Percentiles rank a stretch among this genome's conserved stretches.
Conservation (phyloP, 257 asterid species). For the Agastache rugosa region DNA sequence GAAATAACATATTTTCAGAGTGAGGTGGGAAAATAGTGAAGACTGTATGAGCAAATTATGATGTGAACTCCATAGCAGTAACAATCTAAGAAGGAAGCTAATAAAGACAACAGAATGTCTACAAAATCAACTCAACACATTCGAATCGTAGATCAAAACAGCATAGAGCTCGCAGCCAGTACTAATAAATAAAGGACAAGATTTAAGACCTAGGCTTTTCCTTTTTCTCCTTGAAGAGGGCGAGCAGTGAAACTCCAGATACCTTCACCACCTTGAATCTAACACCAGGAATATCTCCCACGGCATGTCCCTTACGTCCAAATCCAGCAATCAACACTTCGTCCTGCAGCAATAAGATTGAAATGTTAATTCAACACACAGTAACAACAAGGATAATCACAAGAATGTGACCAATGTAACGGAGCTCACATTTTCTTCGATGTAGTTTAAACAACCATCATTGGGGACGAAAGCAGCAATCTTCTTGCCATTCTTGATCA, state of each 20-base stretch:
- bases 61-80: neutral
- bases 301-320: slow-evolving; percentile 79
- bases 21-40: neutral
- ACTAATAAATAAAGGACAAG: neutral
- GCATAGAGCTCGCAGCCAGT: neutral
- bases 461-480: slow-evolving; percentile 80
- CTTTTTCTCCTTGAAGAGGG: slow-evolving; percentile 77
- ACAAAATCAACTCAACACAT: slow-evolving; percentile 26
- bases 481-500: slow-evolving; percentile 74
- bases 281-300: slow-evolving; percentile 83
- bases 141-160: slow-evolving; percentile 27
- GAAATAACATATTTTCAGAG: neutral
- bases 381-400: too few species aligned
- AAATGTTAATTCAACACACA: neutral
- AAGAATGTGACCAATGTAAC: too few species aligned
- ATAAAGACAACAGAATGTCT: neutral
- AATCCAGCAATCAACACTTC: slow-evolving; percentile 82
- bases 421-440: slow-evolving; percentile 67
- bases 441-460: slow-evolving; percentile 75
- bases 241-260: slow-evolving; percentile 73
- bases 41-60: neutral
- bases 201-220: slow-evolving; percentile 71
- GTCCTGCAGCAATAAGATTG: slow-evolving; percentile 48
- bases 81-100: slow-evolving; percentile 1
- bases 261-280: slow-evolving; percentile 83